Percentiles rank a stretch among this genome's conserved stretches.
Conservation (phyloP, 805 yeast genomes). For the Cyberlindnera galapagoensis region DNA sequence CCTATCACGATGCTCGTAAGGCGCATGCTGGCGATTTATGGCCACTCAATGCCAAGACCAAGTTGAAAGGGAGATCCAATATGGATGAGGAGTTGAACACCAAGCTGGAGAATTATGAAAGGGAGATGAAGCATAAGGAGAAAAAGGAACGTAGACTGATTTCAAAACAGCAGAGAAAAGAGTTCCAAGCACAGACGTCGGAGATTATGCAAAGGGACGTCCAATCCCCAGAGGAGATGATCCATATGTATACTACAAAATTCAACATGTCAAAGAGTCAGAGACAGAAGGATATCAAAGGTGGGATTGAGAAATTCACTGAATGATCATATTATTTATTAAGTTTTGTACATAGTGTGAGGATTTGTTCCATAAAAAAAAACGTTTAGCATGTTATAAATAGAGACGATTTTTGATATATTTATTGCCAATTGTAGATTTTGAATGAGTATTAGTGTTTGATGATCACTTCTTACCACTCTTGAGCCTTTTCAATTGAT, state of each 20-base stretch:
- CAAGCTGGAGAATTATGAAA: conserved; percentile 30
- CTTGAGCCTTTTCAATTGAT: conserved; percentile 20
- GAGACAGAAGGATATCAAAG: conserved; percentile 21
- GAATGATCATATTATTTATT: neutral
- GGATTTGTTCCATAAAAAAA: no score
- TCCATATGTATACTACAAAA: conserved; percentile 19
- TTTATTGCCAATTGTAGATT: no score
- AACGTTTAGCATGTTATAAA: no score
- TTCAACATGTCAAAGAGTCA: conserved; percentile 22
- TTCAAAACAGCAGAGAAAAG: conserved; percentile 13
- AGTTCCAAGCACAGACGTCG: conserved; percentile 9
- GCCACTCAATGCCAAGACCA: conserved; percentile 64
- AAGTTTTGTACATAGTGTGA: conserved; percentile 1
- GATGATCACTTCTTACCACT: conserved; percentile 2
- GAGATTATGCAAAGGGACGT: conserved; percentile 10
- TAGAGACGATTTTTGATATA: no score
- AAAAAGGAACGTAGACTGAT: conserved; percentile 13
- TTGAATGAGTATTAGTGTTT: no score
- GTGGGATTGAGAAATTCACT: conserved; percentile 7
- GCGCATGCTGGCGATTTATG: conserved; percentile 80
- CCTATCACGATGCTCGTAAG: conserved; percentile 88
- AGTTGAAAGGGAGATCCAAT: conserved; percentile 30
- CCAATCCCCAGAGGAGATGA: conserved; percentile 19
- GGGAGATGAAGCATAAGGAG: conserved; percentile 18
- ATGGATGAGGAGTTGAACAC: conserved; percentile 24